Conservation (phyloP, 371 early-diverging fungal species). For the Cokeromyces recurvatus region DNA sequence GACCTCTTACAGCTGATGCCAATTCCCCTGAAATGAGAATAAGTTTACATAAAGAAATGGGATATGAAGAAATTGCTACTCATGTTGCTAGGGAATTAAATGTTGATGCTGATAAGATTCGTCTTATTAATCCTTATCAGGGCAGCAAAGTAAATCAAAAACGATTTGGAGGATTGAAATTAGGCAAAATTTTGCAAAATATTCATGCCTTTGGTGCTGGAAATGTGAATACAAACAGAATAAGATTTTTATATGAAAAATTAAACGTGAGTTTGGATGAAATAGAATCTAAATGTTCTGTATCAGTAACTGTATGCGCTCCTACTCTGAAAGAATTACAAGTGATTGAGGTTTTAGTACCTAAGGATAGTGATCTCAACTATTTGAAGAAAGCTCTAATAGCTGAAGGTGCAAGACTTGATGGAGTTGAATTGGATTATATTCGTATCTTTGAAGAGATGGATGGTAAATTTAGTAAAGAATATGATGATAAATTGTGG, state of each 20-base stretch:
- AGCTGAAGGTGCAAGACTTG: slow-evolving; percentile 13
- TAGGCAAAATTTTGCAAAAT: slow-evolving; percentile 18
- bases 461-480: slow-evolving; percentile 13
- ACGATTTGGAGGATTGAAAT: slow-evolving; percentile 20
- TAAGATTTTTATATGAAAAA: slow-evolving; percentile 71
- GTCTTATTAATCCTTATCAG: slow-evolving; percentile 20
- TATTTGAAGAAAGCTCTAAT: slow-evolving; percentile 19
- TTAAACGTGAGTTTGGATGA: slow-evolving; percentile 74
- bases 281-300: slow-evolving; percentile 67
- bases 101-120: slow-evolving; percentile 33
- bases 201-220: not conserved
- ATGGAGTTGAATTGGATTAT: slow-evolving; percentile 1
- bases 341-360: slow-evolving; percentile 28
- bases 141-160: slow-evolving; percentile 8
- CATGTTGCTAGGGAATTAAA: slow-evolving; percentile 12
- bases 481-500: slow-evolving; percentile 14
- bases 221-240: not conserved
- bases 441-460: slow-evolving; percentile 18
- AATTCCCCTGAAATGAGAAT: slow-evolving; percentile 19
- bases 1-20: slow-evolving; percentile 29
- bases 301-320: slow-evolving; percentile 57
- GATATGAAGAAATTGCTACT: slow-evolving; percentile 19
- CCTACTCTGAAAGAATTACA: slow-evolving; percentile 28
- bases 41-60: slow-evolving; percentile 17
- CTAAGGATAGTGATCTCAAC: slow-evolving; percentile 19